Evolutionary conservation across 495 filamentous ascomycete species (phyloP).

Genomic region (Choiromyces venosus): DNA sequence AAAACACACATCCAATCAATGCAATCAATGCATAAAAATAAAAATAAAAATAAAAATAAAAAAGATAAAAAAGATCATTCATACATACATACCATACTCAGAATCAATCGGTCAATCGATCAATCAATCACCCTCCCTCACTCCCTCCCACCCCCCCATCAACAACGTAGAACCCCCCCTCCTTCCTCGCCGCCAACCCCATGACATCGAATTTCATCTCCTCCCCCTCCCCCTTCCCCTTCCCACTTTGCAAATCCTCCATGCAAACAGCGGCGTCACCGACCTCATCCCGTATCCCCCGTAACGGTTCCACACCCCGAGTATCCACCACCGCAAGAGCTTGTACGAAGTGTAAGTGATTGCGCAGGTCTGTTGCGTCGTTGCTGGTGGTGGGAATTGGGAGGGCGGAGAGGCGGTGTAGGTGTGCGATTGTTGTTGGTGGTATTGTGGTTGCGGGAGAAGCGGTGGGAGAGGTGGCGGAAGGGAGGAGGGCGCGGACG

Average conservation of each 20-base stretch:
- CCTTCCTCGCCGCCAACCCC: slow-evolving; percentile 19
- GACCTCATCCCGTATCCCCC: slow-evolving; percentile 78
- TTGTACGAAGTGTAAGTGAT: slow-evolving; percentile 84
- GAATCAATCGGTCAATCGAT: not conserved
- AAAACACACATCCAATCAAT: too few species aligned
- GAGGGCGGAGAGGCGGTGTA: slow-evolving; percentile 84
- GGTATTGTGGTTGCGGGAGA: slow-evolving; percentile 43
- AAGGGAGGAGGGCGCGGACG: slow-evolving; percentile 66
- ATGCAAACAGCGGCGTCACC: slow-evolving; percentile 33
- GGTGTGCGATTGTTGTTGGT: slow-evolving; percentile 60
- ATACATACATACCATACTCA: not conserved
- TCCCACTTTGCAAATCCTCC: slow-evolving; percentile 25
- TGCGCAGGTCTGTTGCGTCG: slow-evolving; percentile 56
- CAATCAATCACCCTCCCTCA: slow-evolving; percentile 15
- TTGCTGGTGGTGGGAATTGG: slow-evolving; percentile 57
- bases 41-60: not conserved
- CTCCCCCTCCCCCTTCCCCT: slow-evolving; percentile 12
- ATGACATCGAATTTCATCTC: slow-evolving; percentile 24
- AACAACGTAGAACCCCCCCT: slow-evolving; percentile 37
- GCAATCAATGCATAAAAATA: not conserved
- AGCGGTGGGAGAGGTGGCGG: slow-evolving; percentile 41
- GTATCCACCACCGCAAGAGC: slow-evolving; percentile 79
- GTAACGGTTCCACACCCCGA: slow-evolving; percentile 61
- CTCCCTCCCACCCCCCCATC: slow-evolving; percentile 32
- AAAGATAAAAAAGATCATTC: not conserved